These are phyloP conservation scores for Fusarium verrucosum DNA, from an alignment of 2,329 filamentous ascomycete genomes.

Conservation along the genomic window DNA sequence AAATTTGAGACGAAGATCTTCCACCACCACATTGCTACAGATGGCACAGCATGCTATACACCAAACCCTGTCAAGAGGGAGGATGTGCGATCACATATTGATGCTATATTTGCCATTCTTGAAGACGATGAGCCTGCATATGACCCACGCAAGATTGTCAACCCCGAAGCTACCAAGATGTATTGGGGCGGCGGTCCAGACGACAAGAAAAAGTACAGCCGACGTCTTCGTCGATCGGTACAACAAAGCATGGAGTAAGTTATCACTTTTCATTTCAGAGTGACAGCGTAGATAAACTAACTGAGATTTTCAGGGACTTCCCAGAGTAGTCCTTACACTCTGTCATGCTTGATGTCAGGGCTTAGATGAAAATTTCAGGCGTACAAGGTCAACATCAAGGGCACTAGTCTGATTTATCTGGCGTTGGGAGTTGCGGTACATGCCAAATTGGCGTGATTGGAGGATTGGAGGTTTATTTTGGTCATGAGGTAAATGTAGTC, in stretches of 20 bases:
- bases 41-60: slow-evolving; percentile 86
- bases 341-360: not conserved
- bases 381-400: slow-evolving; percentile 29
- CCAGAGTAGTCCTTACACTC: slow-evolving; percentile 41
- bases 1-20: slow-evolving; percentile 83
- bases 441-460: slow-evolving; percentile 4
- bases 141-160: slow-evolving; percentile 87
- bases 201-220: slow-evolving; percentile 85
- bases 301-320: slow-evolving; percentile 45
- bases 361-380: slow-evolving; percentile 25
- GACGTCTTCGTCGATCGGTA: slow-evolving; percentile 80
- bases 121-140: slow-evolving; percentile 90
- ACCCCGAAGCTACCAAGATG: slow-evolving; percentile 84
- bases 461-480: not conserved
- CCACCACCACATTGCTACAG: slow-evolving; percentile 84
- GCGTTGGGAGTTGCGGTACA: slow-evolving; percentile 33
- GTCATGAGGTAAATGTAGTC: not conserved
- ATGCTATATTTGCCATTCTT: slow-evolving; percentile 81
- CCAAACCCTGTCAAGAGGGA: slow-evolving; percentile 69
- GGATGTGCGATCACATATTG: slow-evolving; percentile 83
- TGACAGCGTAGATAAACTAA: slow-evolving; percentile 4
- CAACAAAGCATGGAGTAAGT: slow-evolving; percentile 71
- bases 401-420: slow-evolving; percentile 22
- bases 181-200: slow-evolving; percentile 81
- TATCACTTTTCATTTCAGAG: not conserved